Conservation (phyloP, 371 early-diverging fungal species). For the Rhizopus sp. region DNA sequence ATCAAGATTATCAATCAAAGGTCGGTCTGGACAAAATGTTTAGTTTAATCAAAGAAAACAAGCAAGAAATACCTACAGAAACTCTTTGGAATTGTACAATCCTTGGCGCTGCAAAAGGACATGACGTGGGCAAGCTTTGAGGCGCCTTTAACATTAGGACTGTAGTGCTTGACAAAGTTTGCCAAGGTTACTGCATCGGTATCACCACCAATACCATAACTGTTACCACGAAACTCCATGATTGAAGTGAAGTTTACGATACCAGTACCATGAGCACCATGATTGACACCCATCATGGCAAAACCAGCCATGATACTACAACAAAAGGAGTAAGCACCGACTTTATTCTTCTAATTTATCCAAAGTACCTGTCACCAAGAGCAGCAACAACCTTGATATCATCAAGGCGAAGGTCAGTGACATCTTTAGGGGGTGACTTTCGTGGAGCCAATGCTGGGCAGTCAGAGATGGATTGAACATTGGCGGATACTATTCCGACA, state of each 20-base stretch:
- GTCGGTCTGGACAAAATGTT: constrained; percentile 9
- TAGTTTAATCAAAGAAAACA: background rate
- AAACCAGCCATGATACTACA: constrained; percentile 27
- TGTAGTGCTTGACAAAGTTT: constrained; percentile 31
- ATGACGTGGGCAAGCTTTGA: constrained; percentile 21
- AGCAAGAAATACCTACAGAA: background rate
- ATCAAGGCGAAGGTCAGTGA: constrained; percentile 28
- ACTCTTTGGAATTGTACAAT: background rate
- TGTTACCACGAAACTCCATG: constrained; percentile 30
- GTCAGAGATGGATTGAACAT: constrained; percentile 12
- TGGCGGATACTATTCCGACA: background rate
- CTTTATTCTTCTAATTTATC: background rate
- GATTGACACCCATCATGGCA: constrained; percentile 13
- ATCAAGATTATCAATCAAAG: constrained; percentile 24
- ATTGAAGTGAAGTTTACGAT: constrained; percentile 11
- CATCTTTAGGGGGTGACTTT: constrained; percentile 13
- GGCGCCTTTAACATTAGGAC: constrained; percentile 23
- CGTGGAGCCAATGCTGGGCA: constrained; percentile 24
- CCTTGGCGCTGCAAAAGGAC: background rate
- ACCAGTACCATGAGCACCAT: constrained; percentile 5
- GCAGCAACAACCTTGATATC: constrained; percentile 30
- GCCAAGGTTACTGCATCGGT: constrained; percentile 27
- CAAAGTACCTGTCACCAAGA: constrained; percentile 29
- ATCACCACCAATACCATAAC: constrained; percentile 37
- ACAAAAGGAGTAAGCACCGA: background rate